phyloP scores from a whole-genome alignment of 2,329 filamentous ascomycete genomes.

The Trichoderma cornu-damae region DNA sequence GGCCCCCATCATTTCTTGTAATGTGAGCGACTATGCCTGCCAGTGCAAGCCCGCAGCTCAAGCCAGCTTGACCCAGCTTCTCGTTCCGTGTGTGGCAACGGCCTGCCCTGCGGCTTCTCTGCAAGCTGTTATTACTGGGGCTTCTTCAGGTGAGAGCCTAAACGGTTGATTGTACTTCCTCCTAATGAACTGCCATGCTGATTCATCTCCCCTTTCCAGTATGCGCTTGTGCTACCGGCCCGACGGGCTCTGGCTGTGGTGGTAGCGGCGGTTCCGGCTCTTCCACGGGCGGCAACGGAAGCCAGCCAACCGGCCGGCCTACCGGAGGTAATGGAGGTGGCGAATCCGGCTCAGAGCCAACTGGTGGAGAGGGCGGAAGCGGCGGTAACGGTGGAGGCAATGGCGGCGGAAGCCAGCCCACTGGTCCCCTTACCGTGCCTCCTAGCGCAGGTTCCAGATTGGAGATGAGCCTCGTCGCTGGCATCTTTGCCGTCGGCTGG shows the following conservation, averaged over 20 bases:
- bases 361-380: conserved; percentile 9
- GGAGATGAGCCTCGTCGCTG: conserved; percentile 26
- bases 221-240: conserved; percentile 22
- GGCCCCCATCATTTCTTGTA: conserved; percentile 28
- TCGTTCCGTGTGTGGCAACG: conserved; percentile 27
- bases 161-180: background rate
- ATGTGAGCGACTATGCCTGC: conserved; percentile 26
- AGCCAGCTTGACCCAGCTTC: conserved; percentile 24
- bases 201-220: conserved; percentile 12
- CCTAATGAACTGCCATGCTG: background rate
- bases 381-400: conserved; percentile 8
- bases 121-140: conserved; percentile 26
- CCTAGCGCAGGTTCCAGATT: conserved; percentile 21
- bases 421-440: conserved; percentile 17
- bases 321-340: conserved; percentile 7
- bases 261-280: conserved; percentile 4
- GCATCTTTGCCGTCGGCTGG: conserved; percentile 26
- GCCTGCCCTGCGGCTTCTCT: conserved; percentile 24
- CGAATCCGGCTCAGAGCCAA: background rate
- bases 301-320: background rate
- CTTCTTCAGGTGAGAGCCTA: conserved; percentile 16
- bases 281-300: background rate
- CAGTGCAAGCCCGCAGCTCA: conserved; percentile 26
- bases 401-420: conserved; percentile 10
- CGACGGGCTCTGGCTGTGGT: conserved; percentile 8